Evolutionary conservation across 164 flowering plant species (phyloP).

Genomic region (Litsea cubeba): DNA sequence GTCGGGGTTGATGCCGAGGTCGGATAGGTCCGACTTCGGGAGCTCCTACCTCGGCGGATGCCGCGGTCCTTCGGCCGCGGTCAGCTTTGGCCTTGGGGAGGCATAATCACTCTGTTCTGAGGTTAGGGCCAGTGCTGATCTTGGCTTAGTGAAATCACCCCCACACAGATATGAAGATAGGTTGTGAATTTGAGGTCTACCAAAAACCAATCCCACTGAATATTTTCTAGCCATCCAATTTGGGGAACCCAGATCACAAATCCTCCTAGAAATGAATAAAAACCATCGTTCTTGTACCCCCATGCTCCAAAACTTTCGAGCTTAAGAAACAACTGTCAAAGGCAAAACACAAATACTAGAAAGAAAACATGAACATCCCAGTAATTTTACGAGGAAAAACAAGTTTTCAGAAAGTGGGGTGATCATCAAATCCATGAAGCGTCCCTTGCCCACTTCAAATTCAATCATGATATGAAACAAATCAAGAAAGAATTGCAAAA

Average conservation of each 20-base stretch:
- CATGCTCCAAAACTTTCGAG: not conserved
- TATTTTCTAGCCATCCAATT: not conserved
- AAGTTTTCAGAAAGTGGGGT: not conserved
- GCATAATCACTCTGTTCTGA: no score
- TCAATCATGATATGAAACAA: not conserved
- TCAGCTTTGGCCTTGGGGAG: no score
- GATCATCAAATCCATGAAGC: not conserved
- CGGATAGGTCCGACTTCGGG: no score
- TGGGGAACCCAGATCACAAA: not conserved
- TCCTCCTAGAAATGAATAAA: not conserved
- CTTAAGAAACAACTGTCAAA: not conserved
- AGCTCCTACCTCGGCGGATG: no score
- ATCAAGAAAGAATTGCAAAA: not conserved
- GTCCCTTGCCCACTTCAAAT: not conserved
- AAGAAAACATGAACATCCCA: not conserved
- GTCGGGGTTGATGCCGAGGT: no score
- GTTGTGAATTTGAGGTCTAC: no score
- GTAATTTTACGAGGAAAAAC: not conserved
- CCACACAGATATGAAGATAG: no score
- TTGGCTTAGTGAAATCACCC: no score
- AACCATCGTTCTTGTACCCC: not conserved
- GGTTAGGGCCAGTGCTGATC: no score
- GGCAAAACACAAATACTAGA: not conserved
- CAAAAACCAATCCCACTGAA: no score
- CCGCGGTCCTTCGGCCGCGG: no score